phyloP scores from a whole-genome alignment of 2,329 filamentous ascomycete genomes.

The Diaporthe ampelina region DNA sequence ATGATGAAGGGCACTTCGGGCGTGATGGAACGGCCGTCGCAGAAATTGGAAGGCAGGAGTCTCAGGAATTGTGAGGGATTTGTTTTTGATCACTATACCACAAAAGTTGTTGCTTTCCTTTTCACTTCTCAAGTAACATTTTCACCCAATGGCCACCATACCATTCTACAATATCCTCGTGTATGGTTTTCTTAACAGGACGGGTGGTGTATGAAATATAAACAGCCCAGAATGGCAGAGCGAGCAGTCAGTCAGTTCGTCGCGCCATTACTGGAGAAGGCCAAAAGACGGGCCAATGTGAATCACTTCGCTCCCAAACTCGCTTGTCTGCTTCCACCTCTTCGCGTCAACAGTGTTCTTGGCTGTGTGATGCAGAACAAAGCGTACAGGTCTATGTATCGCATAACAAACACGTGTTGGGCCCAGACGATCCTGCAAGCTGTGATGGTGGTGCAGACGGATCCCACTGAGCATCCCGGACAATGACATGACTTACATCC shows the following conservation, averaged over 20 bases:
- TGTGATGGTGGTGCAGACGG: not conserved
- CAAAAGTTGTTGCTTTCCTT: constrained; percentile 51
- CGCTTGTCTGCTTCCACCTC: not conserved
- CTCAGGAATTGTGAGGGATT: constrained; percentile 41
- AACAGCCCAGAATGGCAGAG: not conserved
- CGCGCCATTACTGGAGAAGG: not conserved
- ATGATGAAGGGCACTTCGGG: not conserved
- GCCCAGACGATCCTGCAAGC: not conserved
- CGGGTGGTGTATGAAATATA: not conserved
- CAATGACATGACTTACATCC: constrained; percentile 10
- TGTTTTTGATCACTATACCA: constrained; percentile 51
- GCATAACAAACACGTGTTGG: constrained; percentile 4
- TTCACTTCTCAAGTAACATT: constrained; percentile 16
- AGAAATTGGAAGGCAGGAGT: constrained; percentile 40
- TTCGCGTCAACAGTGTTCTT: not conserved
- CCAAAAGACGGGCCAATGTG: constrained; percentile 3
- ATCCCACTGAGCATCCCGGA: not conserved
- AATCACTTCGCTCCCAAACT: not conserved
- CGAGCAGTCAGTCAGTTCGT: not conserved
- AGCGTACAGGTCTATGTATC: not conserved
- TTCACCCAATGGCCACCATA: not conserved
- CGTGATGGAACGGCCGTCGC: constrained; percentile 15
- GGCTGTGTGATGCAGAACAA: not conserved
- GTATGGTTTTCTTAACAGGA: constrained; percentile 1
- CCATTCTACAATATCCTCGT: constrained; percentile 1